Evolutionary conservation across 225 moss, liverwort and hornwort genomes (phyloP).

Genomic region (Rhytidiadelphus loreus): DNA sequence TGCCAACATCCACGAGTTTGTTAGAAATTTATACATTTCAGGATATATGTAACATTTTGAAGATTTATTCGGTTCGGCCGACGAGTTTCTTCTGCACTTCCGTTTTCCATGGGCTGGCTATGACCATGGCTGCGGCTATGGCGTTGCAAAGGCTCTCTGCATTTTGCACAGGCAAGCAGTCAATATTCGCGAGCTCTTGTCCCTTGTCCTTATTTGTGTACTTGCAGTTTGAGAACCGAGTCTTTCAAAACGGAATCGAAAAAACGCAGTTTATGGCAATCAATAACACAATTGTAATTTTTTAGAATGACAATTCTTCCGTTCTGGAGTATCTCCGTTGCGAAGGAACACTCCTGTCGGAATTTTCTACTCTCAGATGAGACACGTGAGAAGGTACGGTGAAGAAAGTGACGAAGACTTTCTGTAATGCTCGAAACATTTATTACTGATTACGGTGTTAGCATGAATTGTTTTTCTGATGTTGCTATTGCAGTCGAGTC

Average conservation of each 20-base stretch:
- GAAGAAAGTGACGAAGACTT: background rate
- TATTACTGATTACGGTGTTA: background rate
- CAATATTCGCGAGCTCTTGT: background rate
- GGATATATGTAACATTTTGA: background rate
- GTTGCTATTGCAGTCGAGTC: background rate
- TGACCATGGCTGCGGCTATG: background rate
- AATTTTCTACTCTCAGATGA: background rate
- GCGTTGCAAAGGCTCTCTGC: background rate
- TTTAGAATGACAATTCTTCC: background rate
- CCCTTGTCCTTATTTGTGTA: too few relatives aligned
- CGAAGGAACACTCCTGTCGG: background rate
- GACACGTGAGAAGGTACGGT: background rate
- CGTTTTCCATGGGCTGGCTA: background rate
- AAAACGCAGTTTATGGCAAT: background rate
- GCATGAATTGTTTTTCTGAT: background rate
- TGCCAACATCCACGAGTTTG: background rate
- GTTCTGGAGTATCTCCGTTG: background rate
- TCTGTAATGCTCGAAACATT: background rate
- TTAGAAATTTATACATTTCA: background rate
- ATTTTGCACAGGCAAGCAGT: background rate
- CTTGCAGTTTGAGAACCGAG: background rate
- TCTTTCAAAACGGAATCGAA: background rate
- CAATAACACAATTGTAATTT: background rate
- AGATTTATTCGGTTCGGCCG: background rate
- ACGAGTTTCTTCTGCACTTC: background rate